Conservation (phyloP, 1,284 basidiomycete genomes). For the Ustilago sp. region DNA sequence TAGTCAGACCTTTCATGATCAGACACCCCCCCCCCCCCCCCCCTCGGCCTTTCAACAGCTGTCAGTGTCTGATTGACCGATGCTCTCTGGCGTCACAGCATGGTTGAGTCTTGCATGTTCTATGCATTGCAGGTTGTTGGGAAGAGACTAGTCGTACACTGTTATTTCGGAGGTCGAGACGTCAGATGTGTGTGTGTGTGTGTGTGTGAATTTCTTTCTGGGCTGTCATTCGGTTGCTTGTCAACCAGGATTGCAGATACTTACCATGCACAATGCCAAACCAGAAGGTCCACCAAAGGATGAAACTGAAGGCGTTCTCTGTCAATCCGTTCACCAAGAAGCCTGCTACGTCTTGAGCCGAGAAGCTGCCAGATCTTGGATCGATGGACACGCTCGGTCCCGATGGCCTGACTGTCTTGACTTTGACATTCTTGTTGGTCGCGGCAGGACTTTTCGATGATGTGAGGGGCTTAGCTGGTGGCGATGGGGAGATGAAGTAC, state of each 20-base stretch:
- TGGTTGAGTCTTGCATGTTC: neutral
- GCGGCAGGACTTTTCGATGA: neutral
- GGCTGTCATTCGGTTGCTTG: neutral
- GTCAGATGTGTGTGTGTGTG: neutral
- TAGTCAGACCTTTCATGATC: neutral
- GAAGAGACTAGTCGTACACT: neutral
- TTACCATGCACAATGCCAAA: conserved; percentile 66
- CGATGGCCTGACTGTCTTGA: neutral
- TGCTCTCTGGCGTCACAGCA: neutral
- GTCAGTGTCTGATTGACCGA: neutral
- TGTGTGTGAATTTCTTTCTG: neutral
- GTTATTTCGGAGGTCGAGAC: neutral
- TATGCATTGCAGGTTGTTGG: neutral
- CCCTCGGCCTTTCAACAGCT: neutral
- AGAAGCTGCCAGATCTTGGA: conserved; percentile 35
- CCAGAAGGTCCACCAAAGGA: conserved; percentile 69
- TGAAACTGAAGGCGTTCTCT: conserved; percentile 64
- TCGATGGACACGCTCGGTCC: conserved; percentile 18
- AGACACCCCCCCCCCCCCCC: too few relatives aligned
- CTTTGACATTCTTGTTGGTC: conserved; percentile 9
- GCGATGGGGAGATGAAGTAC: conserved; percentile 52
- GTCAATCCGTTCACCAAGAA: conserved; percentile 43
- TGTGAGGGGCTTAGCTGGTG: conserved; percentile 25
- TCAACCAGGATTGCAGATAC: conserved; percentile 13
- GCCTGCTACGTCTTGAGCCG: conserved; percentile 13